Evolutionary conservation across 345 rosid genomes (phyloP), one percentile per base, ranked within the genome.

Genomic region (Kernera saxatilis): DNA sequence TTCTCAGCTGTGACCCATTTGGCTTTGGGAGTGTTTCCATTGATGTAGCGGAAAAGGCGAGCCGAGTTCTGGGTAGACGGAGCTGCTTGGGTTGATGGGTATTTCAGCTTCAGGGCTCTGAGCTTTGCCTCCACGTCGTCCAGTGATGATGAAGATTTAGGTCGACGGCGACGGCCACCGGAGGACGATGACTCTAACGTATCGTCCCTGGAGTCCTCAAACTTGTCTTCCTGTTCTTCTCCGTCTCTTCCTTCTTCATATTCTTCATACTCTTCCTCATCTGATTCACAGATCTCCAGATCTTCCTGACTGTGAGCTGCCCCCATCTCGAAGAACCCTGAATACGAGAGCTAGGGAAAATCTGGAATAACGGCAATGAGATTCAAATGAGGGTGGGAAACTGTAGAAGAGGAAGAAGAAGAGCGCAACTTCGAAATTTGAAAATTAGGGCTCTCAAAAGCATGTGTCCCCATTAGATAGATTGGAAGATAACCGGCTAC

Each of bases 1-100:
- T 82, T 90, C 76, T 90, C 93, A 33, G 88, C 85, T 6, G 82
- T 78, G 21, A 88, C 73, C 96, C 96, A 90, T 74, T 86, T 90
- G 56, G 96, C 93, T 69, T 83, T 90, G 0, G 96, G 91, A 30
- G 93, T 83, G 80, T 87, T 84, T 3, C 91, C 90, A 21, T 88
- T 91, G 66, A 84, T 75, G 77, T 86, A 86, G 32, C 85, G 84
- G 52, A 88, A 90, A 17, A 88, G 93, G 76, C 81, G 83, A 50
- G 84, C 82, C 1, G 85, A 81, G 64, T 86, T 84, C 30, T 71
- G 76, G 6, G 63, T 50, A 64, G 83, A 72, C 23, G 81, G 54
- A 36, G 70, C 43, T 58, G 78, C 67, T 61, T 55, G 75, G 52
- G 49, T 46, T 8, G 90, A 70, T 44, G 82, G 77, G 83, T 90